Evolutionary conservation across 2,329 filamentous ascomycete genomes (phyloP), one percentile per base, ranked within the genome.

Genomic region (Penicillium sp.): DNA sequence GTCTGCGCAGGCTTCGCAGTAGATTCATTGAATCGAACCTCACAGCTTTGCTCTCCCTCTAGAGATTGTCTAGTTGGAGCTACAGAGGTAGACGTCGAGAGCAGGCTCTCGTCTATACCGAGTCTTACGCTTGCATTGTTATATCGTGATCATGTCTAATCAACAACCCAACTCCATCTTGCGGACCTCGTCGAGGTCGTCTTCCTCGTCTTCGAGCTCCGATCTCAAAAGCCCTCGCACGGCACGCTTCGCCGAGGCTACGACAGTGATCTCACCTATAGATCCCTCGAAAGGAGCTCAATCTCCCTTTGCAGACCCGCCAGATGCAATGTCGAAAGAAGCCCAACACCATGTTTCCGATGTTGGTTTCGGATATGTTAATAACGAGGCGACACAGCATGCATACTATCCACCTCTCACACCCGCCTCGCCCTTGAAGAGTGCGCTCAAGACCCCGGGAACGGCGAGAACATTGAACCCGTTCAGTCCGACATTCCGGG

Each of bases 361-460:
- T 76, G 84, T 96, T 62, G 92, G 92, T 63, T 97, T 97, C 73
- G 91, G 92, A 71, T 97, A 96, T 77, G 89, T 97, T 61, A 72
- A 84, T 65, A 81, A 81, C 64, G 76, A 79, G 61, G 71, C 76
- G 26, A 71, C 78, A 56, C 73, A 74, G 65, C 72, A 76, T 75
- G 78, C 72, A 66, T 66, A 64, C 12, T 65, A 70, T 68, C 86
- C 82, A 16, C 58, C 58, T 59, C 83, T 83, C 79, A 83, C 86
- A 38, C 90, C 90, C 53, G 87, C 82, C 65, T 88, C 89, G 20
- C 90, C 90, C 6, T 82, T 96, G 65, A 96, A 94, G 81, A 96
- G 91, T 73, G 92, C 91, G 54, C 82, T 97, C 80, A 96, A 84
- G 77, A 86, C 89, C 18, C 92, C 93, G 4, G 91, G 91, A 20